These are phyloP conservation scores for Fraxinus angustifolia DNA, from an alignment of 305 asterid genomes.

Conservation along the genomic window DNA sequence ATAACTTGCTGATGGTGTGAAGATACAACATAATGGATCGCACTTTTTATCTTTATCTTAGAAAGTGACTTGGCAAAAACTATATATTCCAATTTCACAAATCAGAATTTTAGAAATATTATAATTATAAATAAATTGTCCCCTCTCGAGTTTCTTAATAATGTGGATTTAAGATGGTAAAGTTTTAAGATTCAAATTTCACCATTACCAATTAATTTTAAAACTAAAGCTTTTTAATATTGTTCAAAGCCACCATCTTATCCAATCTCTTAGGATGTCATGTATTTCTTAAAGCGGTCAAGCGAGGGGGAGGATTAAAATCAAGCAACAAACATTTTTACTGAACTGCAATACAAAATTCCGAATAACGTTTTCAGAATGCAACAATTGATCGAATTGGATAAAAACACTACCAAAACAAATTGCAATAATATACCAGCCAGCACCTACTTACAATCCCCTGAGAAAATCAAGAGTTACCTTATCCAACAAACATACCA, in stretches of 20 bases:
- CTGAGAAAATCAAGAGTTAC: neutral
- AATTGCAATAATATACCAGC: slow-evolving; percentile 17
- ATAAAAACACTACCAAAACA: slow-evolving; percentile 19
- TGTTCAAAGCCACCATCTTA: neutral
- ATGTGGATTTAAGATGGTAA: neutral
- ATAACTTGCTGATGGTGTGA: neutral
- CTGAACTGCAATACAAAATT: slow-evolving; percentile 19
- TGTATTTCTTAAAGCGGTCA: neutral
- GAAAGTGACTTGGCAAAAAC: neutral
- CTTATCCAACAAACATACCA: slow-evolving; percentile 5
- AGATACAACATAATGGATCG: neutral
- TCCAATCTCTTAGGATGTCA: neutral
- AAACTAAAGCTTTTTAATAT: neutral
- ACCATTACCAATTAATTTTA: neutral
- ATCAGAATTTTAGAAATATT: neutral
- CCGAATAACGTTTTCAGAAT: slow-evolving; percentile 9
- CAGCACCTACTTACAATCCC: slow-evolving; percentile 14
- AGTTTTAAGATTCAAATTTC: neutral
- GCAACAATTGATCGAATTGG: slow-evolving; percentile 21
- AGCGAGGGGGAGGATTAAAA: neutral
- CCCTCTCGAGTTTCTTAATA: neutral
- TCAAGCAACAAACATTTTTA: neutral
- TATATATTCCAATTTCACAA: neutral
- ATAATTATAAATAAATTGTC: neutral
- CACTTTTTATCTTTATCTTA: neutral